These are phyloP conservation scores for Dioszegia aurantiaca DNA, from an alignment of 768 basidiomycete genomes.

Conservation along the genomic window DNA sequence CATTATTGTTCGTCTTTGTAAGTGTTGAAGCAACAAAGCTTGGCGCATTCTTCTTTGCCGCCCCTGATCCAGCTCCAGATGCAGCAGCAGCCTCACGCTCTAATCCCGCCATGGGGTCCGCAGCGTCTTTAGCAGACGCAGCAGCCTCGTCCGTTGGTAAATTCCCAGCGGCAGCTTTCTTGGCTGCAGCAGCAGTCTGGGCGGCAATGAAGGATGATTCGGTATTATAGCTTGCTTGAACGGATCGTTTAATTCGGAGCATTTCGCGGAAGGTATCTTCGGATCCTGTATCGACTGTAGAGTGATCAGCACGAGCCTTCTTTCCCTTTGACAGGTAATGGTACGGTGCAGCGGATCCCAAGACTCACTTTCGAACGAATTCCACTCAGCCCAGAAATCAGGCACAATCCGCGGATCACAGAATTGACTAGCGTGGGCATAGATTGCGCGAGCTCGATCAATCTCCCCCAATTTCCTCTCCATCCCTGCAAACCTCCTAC, in stretches of 20 bases:
- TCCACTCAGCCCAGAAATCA: conserved; percentile 96
- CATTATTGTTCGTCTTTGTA: conserved; percentile 35
- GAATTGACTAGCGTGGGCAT: conserved; percentile 97
- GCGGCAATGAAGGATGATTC: conserved; percentile 79
- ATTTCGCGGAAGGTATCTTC: conserved; percentile 87
- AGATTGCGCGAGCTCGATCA: conserved; percentile 92
- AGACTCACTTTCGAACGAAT: conserved; percentile 73
- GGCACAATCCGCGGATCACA: conserved; percentile 86
- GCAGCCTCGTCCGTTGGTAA: conserved; percentile 56
- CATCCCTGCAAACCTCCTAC: conserved; percentile 87
- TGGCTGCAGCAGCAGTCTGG: conserved; percentile 71
- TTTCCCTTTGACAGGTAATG: too few relatives aligned
- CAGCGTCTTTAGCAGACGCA: conserved; percentile 51
- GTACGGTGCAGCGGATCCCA: too few relatives aligned
- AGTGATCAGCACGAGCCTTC: conserved; percentile 15
- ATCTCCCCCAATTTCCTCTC: conserved; percentile 99
- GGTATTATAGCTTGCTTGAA: conserved; percentile 98
- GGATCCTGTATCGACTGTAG: conserved; percentile 80
- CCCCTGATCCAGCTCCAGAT: conserved; percentile 5
- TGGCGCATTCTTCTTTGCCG: conserved; percentile 33
- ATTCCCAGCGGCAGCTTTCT: conserved; percentile 54
- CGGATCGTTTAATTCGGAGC: conserved; percentile 87
- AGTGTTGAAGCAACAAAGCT: conserved; percentile 46
- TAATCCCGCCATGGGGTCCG: conserved; percentile 79
- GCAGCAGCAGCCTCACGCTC: conserved; percentile 42